Base-by-base conservation (phyloP, 306 rosid species). In the Ormosia emarginata region DNA sequence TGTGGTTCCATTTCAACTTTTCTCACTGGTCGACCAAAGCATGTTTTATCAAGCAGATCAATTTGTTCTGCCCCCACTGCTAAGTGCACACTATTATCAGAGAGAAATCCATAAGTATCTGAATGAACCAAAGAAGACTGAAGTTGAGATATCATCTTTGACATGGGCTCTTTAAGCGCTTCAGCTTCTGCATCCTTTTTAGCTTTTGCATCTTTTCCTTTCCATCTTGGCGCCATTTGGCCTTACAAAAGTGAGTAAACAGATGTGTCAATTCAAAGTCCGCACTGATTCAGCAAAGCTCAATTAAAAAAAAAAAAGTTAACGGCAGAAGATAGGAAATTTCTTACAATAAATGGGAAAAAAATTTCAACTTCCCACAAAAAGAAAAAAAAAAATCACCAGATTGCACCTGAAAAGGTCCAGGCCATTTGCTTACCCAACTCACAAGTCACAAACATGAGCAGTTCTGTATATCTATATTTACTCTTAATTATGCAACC, bases 211-310 rank as follows among this genome's bases (percentile, higher is more conserved):
- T 77, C 86, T 69, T 89, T 89, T 53, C 90, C 94, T 79, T 90
- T 90, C 94, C 94, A 90, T 85, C 91, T 85, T 3, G 90, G 88
- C 49, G 79, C 87, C 91, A 90, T 88, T 44, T 9, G 47, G 14
- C 39, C 50, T 33, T 47, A 47, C 17, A 47, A 63, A 63, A 15
- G 47, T 29, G 70, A 43, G 15, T 43, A 30, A 43, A 41, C 15
- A 17, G 39, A 47, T 0, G 1, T 15, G 39, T 64, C 49, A 77
- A 49, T 18, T 47, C 17, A 47, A 17, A 10, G 18, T 9, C 2
- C 6, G 39, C 24, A 14, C n/a, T 43, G 15, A 15, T 29, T 36
- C 13, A 30, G 62, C 12, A 24, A 24, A 24, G 24, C 24, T 24
- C 24, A 24, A 24, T 24, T 24, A 24, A 24, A 24, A 24, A 24